Percentiles rank a stretch among this genome's conserved stretches.
phyloP scores from a whole-genome alignment of 2,329 filamentous ascomycete species.

The Dothistroma septosporum region DNA sequence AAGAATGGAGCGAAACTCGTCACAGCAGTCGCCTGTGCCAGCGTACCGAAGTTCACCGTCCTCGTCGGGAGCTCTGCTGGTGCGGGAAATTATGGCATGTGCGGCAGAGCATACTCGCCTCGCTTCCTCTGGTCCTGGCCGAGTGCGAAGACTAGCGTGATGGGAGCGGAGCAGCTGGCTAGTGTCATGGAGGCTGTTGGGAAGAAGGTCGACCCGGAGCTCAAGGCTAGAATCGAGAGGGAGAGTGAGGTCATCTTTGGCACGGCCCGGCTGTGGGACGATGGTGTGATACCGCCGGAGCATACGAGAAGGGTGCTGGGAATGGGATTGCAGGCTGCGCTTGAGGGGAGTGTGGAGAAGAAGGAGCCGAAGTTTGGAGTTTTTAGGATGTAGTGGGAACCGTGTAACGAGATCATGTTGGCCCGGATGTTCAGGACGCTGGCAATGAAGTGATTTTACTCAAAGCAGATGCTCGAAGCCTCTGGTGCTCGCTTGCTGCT shows the following conservation, averaged over 20 bases:
- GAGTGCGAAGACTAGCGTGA: constrained; percentile 91
- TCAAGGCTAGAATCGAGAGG: constrained; percentile 78
- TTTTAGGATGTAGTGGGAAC: constrained; percentile 36
- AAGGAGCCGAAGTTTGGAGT: constrained; percentile 38
- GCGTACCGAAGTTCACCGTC: constrained; percentile 95
- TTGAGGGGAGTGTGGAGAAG: constrained; percentile 33
- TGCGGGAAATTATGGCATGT: constrained; percentile 98
- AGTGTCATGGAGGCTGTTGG: constrained; percentile 95
- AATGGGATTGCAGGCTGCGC: constrained; percentile 45
- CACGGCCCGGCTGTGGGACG: constrained; percentile 80
- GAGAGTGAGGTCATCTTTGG: constrained; percentile 89
- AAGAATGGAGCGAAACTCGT: constrained; percentile 98
- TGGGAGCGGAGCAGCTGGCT: constrained; percentile 89
- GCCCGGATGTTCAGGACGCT: too few relatives aligned
- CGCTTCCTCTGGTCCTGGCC: constrained; percentile 96
- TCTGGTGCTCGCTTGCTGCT: too few relatives aligned
- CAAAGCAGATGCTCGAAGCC: too few relatives aligned
- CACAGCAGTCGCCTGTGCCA: constrained; percentile 86
- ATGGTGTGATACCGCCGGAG: constrained; percentile 49
- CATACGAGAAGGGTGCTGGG: constrained; percentile 49
- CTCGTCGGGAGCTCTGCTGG: constrained; percentile 91
- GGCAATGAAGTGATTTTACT: too few relatives aligned
- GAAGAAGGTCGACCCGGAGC: constrained; percentile 70
- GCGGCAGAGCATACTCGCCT: constrained; percentile 84
- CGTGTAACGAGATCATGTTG: too few relatives aligned